Base-by-base conservation (phyloP, 148 eudicot species). In the Camellia lanceoleosa region DNA sequence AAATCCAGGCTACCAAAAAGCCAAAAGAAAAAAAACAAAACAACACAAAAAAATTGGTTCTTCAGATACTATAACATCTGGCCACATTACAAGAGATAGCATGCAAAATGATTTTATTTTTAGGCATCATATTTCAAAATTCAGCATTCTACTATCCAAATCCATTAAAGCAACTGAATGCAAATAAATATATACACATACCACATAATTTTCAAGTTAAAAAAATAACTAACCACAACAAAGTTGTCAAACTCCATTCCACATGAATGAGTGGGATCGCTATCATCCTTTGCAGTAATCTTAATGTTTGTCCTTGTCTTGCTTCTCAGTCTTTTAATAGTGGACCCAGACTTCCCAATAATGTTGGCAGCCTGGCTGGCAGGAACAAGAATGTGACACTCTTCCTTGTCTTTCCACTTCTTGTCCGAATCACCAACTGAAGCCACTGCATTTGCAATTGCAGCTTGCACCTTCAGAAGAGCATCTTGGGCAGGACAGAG, bases 401-500 rank as follows among this genome's bases (percentile, higher is more conserved):
- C 97, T 70, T 88, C 97, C 80, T 72, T 89, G 67, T 88, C 91
- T 71, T 78, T 86, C 56, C 74, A 81, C 79, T 68, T 89, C 82
- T 79, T 88, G 76, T 93, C 92, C 42, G 90, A 75, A 15, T 96
- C 97, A 55, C 90, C 87, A 79, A 82, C 75, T n/a, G 86, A 69
- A n/a, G 86, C 83, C 78, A 92, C 82, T 44, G 97, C 90, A 83
- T 90, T 87, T 0, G 87, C 82, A 83, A 96, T 96, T 56, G 93
- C 91, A 58, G 80, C 84, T 83, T 96, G 95, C 78, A 92, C 88
- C 84, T 79, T 93, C 15, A 94, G 60, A 79, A 96, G 97, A 54
- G 98, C 99, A 64, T 94, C 98, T 88, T 96, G 99, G 42, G 99
- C 95, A 70, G 94, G 83, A 80, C 99, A 96, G 30, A 93, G 86